These are phyloP conservation scores for Escovopsis sp. DNA, from an alignment of 2,329 filamentous ascomycete genomes.

Conservation along the genomic window DNA sequence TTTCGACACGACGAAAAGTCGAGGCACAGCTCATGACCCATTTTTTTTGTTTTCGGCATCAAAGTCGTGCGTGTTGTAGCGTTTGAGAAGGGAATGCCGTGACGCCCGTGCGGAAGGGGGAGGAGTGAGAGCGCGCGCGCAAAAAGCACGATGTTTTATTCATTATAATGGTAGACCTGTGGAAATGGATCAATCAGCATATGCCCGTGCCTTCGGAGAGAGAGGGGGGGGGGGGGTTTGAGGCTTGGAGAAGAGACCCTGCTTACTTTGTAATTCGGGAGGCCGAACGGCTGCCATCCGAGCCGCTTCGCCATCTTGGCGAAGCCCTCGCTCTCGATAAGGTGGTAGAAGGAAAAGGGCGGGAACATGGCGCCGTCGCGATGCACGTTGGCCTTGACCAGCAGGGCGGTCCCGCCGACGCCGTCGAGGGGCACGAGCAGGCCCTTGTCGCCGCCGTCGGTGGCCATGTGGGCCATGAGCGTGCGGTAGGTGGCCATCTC, in stretches of 20 bases:
- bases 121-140: too few relatives aligned
- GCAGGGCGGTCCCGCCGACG: conserved; percentile 78
- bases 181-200: conserved; percentile 6
- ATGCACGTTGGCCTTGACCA: conserved; percentile 95
- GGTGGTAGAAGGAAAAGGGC: conserved; percentile 85
- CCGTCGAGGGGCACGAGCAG: conserved; percentile 70
- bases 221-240: too few relatives aligned
- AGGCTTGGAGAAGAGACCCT: too few relatives aligned
- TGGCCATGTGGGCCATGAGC: conserved; percentile 74
- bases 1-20: not conserved
- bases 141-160: conserved; percentile 34
- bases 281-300: conserved; percentile 72
- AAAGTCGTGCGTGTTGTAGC: conserved; percentile 5
- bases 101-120: not conserved
- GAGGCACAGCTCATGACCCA: conserved; percentile 1
- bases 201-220: not conserved
- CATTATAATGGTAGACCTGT: conserved; percentile 87
- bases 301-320: conserved; percentile 89
- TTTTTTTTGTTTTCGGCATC: conserved; percentile 3
- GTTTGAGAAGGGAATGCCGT: conserved; percentile 1
- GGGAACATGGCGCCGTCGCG: conserved; percentile 98
- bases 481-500: conserved; percentile 86
- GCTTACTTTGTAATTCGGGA: conserved; percentile 91
- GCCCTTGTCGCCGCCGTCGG: conserved; percentile 39
- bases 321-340: conserved; percentile 97